Evolutionary conservation across 306 rosid species (phyloP), one percentile per base, ranked within the genome.

Genomic region (Sesbania bispinosa): DNA sequence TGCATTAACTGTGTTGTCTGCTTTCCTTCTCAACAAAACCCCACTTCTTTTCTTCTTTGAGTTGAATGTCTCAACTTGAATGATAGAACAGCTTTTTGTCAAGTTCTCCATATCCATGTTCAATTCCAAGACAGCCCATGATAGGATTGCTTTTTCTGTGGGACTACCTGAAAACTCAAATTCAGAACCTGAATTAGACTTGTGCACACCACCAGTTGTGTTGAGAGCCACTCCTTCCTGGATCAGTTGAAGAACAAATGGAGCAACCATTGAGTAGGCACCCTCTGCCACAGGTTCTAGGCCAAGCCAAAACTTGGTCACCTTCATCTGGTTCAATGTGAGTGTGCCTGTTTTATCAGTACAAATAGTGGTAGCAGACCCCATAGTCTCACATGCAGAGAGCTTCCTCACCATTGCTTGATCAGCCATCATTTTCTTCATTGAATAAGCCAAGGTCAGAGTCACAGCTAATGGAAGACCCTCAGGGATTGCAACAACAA

Each of bases 381-480:
- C 83, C 83, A 79, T 79, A 0, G 79, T 79, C 32, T 79, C 83
- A 73, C 83, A 79, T 1, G 83, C 75, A 18, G 79, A 73, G 26
- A 79, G 75, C 46, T 79, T 73, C 41, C 83, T 66, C 36, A 79
- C 83, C 83, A 73, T 79, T 36, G 79, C 83, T n/a, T 72, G 71
- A 48, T 79, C 83, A n/a, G 59, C 79, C 83, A 79, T 79, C 83
- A 79, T 79, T 58, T 79, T 79, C 79, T 79, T 79, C 83, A 79
- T 79, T 10, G 83, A 79, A 73, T 79, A 79, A 36, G 83, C 79
- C n/a, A 73, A n/a, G 2, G 83, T 79, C 0, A 79, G 45, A 0
- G 83, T 79, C 36, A 79, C 83, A 8, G 83, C 83, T 0, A 79
- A n/a, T 20, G 83, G 79, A 33, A 79, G 59, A 45, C 79, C 79